These are phyloP conservation scores for Fusarium sp. DNA, from an alignment of 2,329 filamentous ascomycete genomes.

Conservation along the genomic window DNA sequence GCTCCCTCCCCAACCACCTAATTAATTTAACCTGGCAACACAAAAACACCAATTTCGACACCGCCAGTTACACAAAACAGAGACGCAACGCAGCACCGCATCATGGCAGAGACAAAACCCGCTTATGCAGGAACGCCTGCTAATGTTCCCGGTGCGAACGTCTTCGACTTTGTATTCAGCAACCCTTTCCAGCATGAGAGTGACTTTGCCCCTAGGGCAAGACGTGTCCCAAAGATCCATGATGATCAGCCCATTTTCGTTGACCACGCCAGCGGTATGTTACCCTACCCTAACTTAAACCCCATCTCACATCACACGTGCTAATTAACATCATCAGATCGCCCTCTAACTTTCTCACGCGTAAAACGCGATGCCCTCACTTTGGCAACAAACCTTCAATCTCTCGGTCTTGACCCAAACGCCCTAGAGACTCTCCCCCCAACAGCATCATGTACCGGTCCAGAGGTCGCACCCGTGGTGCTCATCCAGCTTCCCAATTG, in stretches of 20 bases:
- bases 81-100: not conserved
- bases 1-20: slow-evolving; percentile 12
- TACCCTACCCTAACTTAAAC: not conserved
- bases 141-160: slow-evolving; percentile 45
- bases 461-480: slow-evolving; percentile 58
- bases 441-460: slow-evolving; percentile 55
- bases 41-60: not conserved
- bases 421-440: slow-evolving; percentile 53
- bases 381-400: slow-evolving; percentile 54
- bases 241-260: slow-evolving; percentile 55
- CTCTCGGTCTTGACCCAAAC: slow-evolving; percentile 54
- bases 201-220: slow-evolving; percentile 48
- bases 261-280: slow-evolving; percentile 57
- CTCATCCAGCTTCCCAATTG: slow-evolving; percentile 60
- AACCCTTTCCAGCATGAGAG: slow-evolving; percentile 54
- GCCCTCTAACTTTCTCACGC: slow-evolving; percentile 53
- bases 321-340: slow-evolving; percentile 47
- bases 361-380: slow-evolving; percentile 54
- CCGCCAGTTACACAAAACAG: not conserved
- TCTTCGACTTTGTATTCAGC: slow-evolving; percentile 56
- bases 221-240: slow-evolving; percentile 52
- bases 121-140: slow-evolving; percentile 38
- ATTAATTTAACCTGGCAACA: slow-evolving; percentile 19
- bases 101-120: slow-evolving; percentile 35
- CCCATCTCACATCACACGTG: not conserved